Evolutionary conservation across 2,329 filamentous ascomycete genomes (phyloP), one percentile per base, ranked within the genome.

Genomic region (Colletotrichum gigasporum): DNA sequence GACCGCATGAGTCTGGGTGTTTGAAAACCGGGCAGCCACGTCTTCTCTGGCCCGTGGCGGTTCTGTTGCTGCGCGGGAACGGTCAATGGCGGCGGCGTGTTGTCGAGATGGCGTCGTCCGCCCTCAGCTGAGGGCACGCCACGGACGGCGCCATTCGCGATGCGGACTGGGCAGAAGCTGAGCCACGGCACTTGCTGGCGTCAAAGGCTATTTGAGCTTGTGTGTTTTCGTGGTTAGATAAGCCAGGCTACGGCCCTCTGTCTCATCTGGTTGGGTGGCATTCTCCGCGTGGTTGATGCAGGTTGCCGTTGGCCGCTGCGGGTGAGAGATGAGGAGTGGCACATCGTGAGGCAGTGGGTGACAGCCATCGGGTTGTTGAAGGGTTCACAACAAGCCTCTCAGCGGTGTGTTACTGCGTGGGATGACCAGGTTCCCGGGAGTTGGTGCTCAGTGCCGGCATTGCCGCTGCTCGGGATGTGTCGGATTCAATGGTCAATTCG

Each of bases 91-190:
- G 2, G 24, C 11, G 12, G 11, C 20, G 42, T 12, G 11, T n/a
- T n/a, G 12, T 24, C 12, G 18, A 26, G 24, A 34, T 35, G 58
- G 63, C 58, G 58, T 42, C 30, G 3, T 35, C 30, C 20, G 37
- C 26, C 26, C 34, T 65, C 51, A 65, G 63, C 63, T 57, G 63
- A 52, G 26, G 63, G n/a, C 9, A 10, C 53, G 53, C 52, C 54
- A 47, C 37, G 0, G 39, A 11, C 18, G 18, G 32, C 51, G 35
- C 63, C 39, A 65, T 50, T 56, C 50, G 20, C 5, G 10, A 39
- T 56, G 18, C 51, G 63, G 48, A 51, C 16, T 41, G 22, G 18
- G 18, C 32, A 18, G 26, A 37, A 35, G 47, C 60, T 63, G 37
- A 18, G 44, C 44, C 35, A 44, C 30, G 28, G 32, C 53, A 5